phyloP scores from a whole-genome alignment of 768 basidiomycete species.

The Suillus decipiens region DNA sequence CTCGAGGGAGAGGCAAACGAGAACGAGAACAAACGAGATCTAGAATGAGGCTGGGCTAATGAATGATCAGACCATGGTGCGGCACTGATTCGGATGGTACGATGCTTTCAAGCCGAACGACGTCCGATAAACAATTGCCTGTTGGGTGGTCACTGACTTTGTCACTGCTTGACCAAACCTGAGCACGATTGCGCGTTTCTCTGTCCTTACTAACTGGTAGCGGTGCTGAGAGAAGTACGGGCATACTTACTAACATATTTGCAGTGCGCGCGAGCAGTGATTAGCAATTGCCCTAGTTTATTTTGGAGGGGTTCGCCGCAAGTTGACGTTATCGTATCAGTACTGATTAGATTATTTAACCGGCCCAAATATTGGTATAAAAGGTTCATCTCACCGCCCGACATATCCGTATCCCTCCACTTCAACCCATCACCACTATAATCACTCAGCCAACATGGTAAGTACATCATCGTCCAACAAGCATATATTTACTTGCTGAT shows the following conservation, averaged over 20 bases:
- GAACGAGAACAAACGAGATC: not conserved
- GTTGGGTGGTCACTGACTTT: not conserved
- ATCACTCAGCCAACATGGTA: slow-evolving; percentile 26
- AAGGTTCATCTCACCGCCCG: slow-evolving; percentile 11
- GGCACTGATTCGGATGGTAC: slow-evolving; percentile 5
- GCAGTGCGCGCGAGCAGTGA: not conserved
- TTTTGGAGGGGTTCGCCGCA: not conserved
- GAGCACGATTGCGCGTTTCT: slow-evolving; percentile 13
- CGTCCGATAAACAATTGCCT: slow-evolving; percentile 12
- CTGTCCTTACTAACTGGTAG: not conserved
- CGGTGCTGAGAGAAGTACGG: not conserved
- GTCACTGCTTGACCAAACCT: not conserved
- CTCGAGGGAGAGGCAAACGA: not conserved
- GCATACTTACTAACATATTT: not conserved
- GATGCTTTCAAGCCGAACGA: slow-evolving; percentile 11
- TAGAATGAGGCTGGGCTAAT: not conserved
- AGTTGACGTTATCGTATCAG: slow-evolving; percentile 4
- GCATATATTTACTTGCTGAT: slow-evolving; percentile 8
- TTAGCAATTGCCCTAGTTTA: not conserved
- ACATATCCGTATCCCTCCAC: slow-evolving; percentile 10
- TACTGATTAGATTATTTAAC: slow-evolving; percentile 4
- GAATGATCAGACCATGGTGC: slow-evolving; percentile 8
- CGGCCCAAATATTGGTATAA: slow-evolving; percentile 25
- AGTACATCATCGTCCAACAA: slow-evolving; percentile 6
- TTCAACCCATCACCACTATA: slow-evolving; percentile 12